A percentile compares a stretch with the other conserved stretches of the same genome.
phyloP scores from a whole-genome alignment of 148 eudicot genomes.

The Arbutus unedo region DNA sequence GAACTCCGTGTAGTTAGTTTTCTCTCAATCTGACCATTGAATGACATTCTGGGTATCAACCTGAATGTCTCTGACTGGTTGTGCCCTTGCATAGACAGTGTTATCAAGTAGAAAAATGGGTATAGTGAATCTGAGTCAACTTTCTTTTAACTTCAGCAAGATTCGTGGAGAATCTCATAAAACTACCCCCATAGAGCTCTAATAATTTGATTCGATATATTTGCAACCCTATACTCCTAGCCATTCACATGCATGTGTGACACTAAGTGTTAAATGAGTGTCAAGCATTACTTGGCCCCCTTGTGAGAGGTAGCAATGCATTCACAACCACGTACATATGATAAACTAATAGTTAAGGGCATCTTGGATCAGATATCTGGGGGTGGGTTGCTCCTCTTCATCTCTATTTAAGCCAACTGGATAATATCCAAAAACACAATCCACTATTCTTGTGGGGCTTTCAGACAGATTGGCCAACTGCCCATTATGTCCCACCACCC shows the following conservation, averaged over 20 bases:
- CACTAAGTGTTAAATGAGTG: constrained; percentile 10
- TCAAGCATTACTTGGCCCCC: neutral
- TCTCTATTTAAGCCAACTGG: constrained; percentile 11
- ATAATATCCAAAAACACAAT: constrained; percentile 12
- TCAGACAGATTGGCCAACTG: constrained; percentile 18
- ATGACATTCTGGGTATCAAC: too few relatives aligned
- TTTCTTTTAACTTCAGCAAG: neutral
- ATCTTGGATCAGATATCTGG: constrained; percentile 27
- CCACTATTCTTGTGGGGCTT: constrained; percentile 10
- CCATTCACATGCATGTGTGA: constrained; percentile 1
- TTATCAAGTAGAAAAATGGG: too few relatives aligned
- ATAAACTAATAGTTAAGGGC: constrained; percentile 6
- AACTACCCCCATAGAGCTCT: neutral
- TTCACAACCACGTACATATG: constrained; percentile 27
- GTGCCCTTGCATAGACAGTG: too few relatives aligned
- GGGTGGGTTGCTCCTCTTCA: constrained; percentile 12
- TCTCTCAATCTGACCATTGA: too few relatives aligned
- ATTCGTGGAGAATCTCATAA: neutral
- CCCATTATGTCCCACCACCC: constrained; percentile 17
- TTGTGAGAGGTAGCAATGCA: constrained; percentile 4
- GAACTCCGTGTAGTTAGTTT: too few relatives aligned
- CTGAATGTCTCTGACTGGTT: too few relatives aligned
- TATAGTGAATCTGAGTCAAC: neutral
- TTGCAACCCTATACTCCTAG: neutral
- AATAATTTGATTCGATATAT: neutral